Evolutionary conservation across 352 stramenopile species (phyloP), one percentile per base, ranked within the genome.

Genomic region (Phytophthora vignae): DNA sequence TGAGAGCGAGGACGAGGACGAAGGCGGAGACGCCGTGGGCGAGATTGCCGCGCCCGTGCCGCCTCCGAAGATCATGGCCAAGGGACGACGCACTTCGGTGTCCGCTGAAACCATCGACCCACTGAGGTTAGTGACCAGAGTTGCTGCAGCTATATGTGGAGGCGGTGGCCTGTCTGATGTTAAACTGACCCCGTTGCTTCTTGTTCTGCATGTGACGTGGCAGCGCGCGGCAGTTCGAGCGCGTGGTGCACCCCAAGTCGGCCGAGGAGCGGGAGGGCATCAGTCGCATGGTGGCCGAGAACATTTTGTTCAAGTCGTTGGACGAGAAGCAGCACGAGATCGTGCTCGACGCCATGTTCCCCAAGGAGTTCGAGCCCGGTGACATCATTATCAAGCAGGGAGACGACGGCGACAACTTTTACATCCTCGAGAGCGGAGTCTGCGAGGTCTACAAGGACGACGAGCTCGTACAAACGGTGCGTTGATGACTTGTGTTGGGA

Each of bases 331-430:
- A 97, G 76, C 79, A 90, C 56, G 77, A 90, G n/a, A 95, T 96
- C 57, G 78, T 96, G 22, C 77, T 96, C 1, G 90, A 96, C 48
- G 90, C 87, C 61, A 95, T 96, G 83, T 95, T 96, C 70, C 86
- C 87, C 7, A 92, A 92, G 64, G 83, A 94, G 54, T 95, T 95
- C 49, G 85, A 90, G 59, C 78, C 88, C 15, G 81, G 80, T 25
- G 81, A 92, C 58, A 91, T 79, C 22, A 96, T 97, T 53, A 97
- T 97, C 78, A 92, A 90, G 68, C 90, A 98, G 69, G 97, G 96
- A 55, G 91, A 97, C 56, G 79, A 96, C 31, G 95, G 93, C 46
- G 92, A 98, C 76, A 96, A 95, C 64, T 99, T 99, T 71, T 99
- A 98, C 74, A 97, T 99, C 36, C 84, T 99, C 14, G 82, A 98